Conservation (phyloP, 192 early-diverging fungal species). For the Thamnidium elegans region DNA sequence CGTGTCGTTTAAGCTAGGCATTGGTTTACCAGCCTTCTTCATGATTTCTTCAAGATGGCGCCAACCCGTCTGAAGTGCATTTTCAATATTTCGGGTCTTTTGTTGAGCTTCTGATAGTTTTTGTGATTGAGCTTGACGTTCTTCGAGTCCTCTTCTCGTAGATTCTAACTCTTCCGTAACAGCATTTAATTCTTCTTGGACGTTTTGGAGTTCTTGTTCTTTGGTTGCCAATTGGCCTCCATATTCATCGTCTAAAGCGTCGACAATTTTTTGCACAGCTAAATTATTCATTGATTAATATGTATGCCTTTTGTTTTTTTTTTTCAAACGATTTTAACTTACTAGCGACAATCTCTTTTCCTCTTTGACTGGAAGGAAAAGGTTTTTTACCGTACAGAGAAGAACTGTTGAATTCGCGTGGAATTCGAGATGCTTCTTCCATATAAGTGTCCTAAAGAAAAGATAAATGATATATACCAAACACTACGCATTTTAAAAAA, state of each 20-base stretch:
- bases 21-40: slow-evolving; percentile 7
- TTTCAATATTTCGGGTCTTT: slow-evolving; percentile 58
- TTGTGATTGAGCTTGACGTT: slow-evolving; percentile 52
- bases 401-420: neutral
- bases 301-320: neutral
- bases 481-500: no score
- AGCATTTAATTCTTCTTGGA: slow-evolving; percentile 53
- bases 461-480: neutral
- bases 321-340: neutral
- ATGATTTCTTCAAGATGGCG: slow-evolving; percentile 5
- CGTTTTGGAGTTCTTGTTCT: slow-evolving; percentile 52
- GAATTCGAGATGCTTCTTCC: neutral
- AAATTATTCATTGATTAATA: neutral
- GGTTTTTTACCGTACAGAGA: slow-evolving; percentile 8
- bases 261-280: slow-evolving; percentile 69
- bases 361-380: slow-evolving; percentile 21
- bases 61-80: slow-evolving; percentile 36
- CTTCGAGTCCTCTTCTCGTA: slow-evolving; percentile 55
- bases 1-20: slow-evolving; percentile 12
- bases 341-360: slow-evolving; percentile 35
- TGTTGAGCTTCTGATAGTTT: slow-evolving; percentile 54
- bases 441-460: neutral
- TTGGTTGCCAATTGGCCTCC: slow-evolving; percentile 56
- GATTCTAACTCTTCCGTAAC: slow-evolving; percentile 53
- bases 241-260: slow-evolving; percentile 69